Evolutionary conservation across 2,329 filamentous ascomycete genomes (phyloP).

Genomic region (Pestalotiopsis sp.): DNA sequence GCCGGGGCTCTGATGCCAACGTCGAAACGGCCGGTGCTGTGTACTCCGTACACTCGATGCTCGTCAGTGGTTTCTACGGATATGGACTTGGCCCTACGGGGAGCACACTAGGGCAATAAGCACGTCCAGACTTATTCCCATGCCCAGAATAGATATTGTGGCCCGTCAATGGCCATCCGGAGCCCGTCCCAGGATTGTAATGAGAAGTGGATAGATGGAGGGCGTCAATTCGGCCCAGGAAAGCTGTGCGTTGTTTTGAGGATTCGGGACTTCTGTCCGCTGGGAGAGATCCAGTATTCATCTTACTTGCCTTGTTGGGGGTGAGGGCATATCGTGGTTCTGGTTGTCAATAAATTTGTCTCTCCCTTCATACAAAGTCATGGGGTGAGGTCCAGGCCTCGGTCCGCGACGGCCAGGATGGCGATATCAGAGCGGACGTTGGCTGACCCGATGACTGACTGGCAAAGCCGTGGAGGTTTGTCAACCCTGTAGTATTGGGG

Average conservation of each 20-base stretch:
- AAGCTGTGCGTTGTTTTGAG: background rate
- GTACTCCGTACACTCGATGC: background rate
- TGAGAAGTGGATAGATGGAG: background rate
- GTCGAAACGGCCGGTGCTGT: conserved; percentile 18
- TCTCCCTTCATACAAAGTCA: background rate
- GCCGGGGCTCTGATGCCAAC: conserved; percentile 25
- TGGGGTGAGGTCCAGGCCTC: conserved; percentile 24
- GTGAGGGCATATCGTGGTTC: background rate
- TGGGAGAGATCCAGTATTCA: background rate
- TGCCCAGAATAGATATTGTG: background rate
- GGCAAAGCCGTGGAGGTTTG: conserved; percentile 25
- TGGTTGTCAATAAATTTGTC: background rate
- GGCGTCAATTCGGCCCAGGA: background rate
- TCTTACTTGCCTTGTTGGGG: background rate
- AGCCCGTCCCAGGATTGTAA: background rate
- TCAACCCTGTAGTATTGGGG: conserved; percentile 22
- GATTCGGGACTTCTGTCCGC: background rate
- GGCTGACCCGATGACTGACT: conserved; percentile 29
- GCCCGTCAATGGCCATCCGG: background rate
- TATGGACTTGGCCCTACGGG: background rate
- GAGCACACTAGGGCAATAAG: background rate
- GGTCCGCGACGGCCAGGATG: conserved; percentile 26
- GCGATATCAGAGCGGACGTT: conserved; percentile 23
- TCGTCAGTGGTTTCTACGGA: background rate
- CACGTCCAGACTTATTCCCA: background rate